Percentiles rank a stretch among this genome's conserved stretches.
Conservation (phyloP, 495 filamentous ascomycete species). For the Neurospora sp. region DNA sequence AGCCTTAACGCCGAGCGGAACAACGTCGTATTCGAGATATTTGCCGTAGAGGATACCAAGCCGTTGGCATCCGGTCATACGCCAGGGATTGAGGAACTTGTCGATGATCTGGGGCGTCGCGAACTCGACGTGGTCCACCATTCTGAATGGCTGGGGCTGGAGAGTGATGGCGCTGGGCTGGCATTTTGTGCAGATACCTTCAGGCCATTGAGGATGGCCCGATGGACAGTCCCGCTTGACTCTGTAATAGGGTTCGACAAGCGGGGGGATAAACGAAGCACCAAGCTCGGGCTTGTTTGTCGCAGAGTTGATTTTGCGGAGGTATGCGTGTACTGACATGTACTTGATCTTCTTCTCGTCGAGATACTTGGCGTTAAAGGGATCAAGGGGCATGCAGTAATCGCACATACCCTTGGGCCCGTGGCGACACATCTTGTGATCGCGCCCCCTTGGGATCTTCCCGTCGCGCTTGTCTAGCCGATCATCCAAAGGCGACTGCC, state of each 20-base stretch:
- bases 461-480: constrained; percentile 80
- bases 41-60: constrained; percentile 86
- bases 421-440: constrained; percentile 87
- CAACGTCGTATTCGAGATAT: constrained; percentile 84
- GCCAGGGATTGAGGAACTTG: constrained; percentile 83
- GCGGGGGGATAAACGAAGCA: constrained; percentile 88
- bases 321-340: constrained; percentile 87
- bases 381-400: constrained; percentile 97
- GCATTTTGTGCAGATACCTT: constrained; percentile 98
- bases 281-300: constrained; percentile 92
- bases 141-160: constrained; percentile 88
- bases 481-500: constrained; percentile 80
- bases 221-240: constrained; percentile 84
- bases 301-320: constrained; percentile 87
- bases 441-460: constrained; percentile 71
- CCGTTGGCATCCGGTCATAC: constrained; percentile 65
- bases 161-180: constrained; percentile 95
- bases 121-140: constrained; percentile 98
- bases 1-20: constrained; percentile 90
- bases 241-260: constrained; percentile 88
- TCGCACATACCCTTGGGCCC: constrained; percentile 98
- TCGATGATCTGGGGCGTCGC: constrained; percentile 72
- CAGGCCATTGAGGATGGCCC: constrained; percentile 86
- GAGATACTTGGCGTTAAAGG: constrained; percentile 79
- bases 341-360: constrained; percentile 97